Conservation (phyloP, 2,329 filamentous ascomycete species). For the Cylindrodendrum hubeiense region DNA sequence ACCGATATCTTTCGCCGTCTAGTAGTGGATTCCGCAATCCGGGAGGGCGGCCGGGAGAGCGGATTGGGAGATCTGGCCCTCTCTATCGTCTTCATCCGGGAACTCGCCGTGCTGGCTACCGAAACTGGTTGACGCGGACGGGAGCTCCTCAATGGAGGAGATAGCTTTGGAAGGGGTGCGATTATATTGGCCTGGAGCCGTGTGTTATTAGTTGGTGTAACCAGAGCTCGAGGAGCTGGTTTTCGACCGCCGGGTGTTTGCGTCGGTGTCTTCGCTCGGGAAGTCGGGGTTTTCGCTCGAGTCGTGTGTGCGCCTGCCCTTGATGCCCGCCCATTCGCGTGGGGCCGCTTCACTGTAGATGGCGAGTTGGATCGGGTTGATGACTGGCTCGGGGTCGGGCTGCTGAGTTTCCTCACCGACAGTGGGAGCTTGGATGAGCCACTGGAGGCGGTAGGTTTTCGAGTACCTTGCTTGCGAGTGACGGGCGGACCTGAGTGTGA, state of each 20-base stretch:
- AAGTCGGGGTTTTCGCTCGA: constrained; percentile 56
- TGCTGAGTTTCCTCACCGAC: constrained; percentile 60
- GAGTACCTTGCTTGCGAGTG: constrained; percentile 48
- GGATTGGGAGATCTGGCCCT: constrained; percentile 62
- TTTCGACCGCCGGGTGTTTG: constrained; percentile 52
- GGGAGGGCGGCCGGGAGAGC: constrained; percentile 44
- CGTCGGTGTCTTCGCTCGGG: constrained; percentile 59
- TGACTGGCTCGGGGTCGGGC: constrained; percentile 60
- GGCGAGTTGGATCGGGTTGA: constrained; percentile 71
- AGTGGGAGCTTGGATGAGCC: constrained; percentile 59
- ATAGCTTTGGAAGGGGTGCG: constrained; percentile 76
- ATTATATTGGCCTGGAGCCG: constrained; percentile 82
- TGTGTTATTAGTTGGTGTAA: constrained; percentile 64
- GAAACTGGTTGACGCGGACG: constrained; percentile 85
- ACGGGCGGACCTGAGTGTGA: constrained; percentile 48
- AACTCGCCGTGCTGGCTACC: constrained; percentile 77
- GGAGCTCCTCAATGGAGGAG: constrained; percentile 84
- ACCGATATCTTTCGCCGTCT: constrained; percentile 69
- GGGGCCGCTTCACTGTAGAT: constrained; percentile 57
- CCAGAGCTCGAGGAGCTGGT: constrained; percentile 55
- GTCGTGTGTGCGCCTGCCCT: constrained; percentile 53
- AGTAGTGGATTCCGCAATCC: constrained; percentile 52
- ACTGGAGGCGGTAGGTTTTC: constrained; percentile 41
- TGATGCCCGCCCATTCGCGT: constrained; percentile 55
- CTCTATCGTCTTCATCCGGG: constrained; percentile 74